These are phyloP conservation scores for Curvularia spicifera DNA, from an alignment of 2,329 filamentous ascomycete species.

Conservation along the genomic window DNA sequence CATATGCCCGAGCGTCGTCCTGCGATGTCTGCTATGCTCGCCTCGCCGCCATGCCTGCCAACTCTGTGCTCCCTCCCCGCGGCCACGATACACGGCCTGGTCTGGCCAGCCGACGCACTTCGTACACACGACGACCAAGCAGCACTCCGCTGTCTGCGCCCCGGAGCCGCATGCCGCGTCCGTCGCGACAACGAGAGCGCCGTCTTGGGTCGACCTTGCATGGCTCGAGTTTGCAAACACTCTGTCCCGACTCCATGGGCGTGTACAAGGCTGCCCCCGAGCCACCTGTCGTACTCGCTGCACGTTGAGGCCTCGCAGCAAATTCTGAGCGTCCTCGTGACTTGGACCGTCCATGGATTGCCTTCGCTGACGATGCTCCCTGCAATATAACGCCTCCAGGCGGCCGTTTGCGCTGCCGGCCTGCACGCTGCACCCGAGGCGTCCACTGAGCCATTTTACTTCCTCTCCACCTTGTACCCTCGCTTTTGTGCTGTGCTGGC, in stretches of 20 bases:
- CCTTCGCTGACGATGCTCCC: slow-evolving; percentile 21
- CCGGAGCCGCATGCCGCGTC: too few species aligned
- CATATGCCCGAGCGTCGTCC: slow-evolving; percentile 6
- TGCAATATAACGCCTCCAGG: slow-evolving; percentile 28
- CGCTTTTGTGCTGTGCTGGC: slow-evolving; percentile 36
- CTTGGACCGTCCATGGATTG: slow-evolving; percentile 24
- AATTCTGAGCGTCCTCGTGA: slow-evolving; percentile 20
- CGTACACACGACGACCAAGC: too few species aligned
- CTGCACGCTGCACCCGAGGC: slow-evolving; percentile 24
- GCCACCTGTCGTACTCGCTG: slow-evolving; percentile 10
- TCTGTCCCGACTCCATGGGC: background rate
- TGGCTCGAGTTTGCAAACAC: background rate
- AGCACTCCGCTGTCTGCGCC: too few species aligned
- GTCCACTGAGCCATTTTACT: slow-evolving; percentile 14
- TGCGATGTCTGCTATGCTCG: too few species aligned
- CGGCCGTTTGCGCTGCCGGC: slow-evolving; percentile 22
- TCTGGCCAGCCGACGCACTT: too few species aligned
- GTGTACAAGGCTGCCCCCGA: background rate
- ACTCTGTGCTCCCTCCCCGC: too few species aligned
- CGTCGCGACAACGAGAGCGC: too few species aligned
- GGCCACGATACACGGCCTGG: too few species aligned
- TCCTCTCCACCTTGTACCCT: slow-evolving; percentile 25
- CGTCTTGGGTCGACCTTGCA: background rate
- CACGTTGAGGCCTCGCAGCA: slow-evolving; percentile 3
- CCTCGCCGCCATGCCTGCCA: too few species aligned